A percentile compares a stretch with the other conserved stretches of the same genome.
Evolutionary conservation across 2,329 filamentous ascomycete species (phyloP).

Genomic region (Knufia fluminis): DNA sequence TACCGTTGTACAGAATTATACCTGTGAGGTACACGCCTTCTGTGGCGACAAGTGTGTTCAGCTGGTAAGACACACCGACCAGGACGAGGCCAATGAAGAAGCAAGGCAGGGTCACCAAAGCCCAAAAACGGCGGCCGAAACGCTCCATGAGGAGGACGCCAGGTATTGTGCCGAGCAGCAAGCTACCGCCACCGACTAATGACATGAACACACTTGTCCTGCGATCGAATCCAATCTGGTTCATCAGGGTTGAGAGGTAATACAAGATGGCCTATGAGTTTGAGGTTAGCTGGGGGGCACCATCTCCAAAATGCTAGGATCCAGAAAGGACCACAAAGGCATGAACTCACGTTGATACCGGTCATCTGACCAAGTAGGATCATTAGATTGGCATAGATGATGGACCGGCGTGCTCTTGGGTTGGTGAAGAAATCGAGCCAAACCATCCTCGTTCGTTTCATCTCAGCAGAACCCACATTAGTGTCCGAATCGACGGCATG

Average conservation of each 20-base stretch:
- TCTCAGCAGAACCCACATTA: constrained; percentile 46
- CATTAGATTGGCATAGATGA: constrained; percentile 62
- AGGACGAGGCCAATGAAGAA: constrained; percentile 62
- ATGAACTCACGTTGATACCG: constrained; percentile 53
- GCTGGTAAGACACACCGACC: constrained; percentile 55
- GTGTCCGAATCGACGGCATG: constrained; percentile 41
- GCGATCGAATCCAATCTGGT: constrained; percentile 56
- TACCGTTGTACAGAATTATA: constrained; percentile 59
- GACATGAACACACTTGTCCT: constrained; percentile 63
- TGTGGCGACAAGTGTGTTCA: constrained; percentile 42
- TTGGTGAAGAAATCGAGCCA: constrained; percentile 69
- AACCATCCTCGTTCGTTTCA: constrained; percentile 47
- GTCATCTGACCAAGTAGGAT: constrained; percentile 62
- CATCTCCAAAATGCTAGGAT: too few species aligned
- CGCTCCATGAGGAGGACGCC: constrained; percentile 63
- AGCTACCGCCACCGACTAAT: constrained; percentile 58
- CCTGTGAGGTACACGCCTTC: constrained; percentile 58
- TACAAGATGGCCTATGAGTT: constrained; percentile 59
- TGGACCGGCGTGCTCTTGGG: constrained; percentile 55
- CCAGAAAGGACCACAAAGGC: too few species aligned
- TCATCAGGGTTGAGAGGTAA: constrained; percentile 62
- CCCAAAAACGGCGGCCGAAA: constrained; percentile 66
- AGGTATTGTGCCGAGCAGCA: constrained; percentile 59
- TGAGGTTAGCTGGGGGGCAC: too few species aligned
- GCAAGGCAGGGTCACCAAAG: constrained; percentile 59